Evolutionary conservation across 106 monocot genomes (phyloP).

Genomic region (Ottelia alismoides): DNA sequence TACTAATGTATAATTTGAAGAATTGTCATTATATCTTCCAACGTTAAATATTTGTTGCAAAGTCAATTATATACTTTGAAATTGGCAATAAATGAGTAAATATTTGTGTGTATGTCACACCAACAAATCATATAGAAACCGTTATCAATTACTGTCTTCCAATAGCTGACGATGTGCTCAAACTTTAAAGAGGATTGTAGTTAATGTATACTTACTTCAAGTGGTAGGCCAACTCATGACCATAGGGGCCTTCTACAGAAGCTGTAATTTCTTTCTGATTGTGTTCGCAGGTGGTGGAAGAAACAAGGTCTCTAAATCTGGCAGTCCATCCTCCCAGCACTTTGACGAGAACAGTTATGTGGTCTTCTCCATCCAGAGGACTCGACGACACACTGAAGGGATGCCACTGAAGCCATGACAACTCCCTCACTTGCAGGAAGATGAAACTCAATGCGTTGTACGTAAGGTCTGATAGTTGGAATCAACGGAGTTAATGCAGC

Average conservation of each 20-base stretch:
- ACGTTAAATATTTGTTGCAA: too few relatives aligned
- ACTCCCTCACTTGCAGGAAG: slow-evolving; percentile 75
- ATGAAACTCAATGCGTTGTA: slow-evolving; percentile 87
- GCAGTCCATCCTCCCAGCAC: slow-evolving; percentile 87
- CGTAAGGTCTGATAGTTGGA: slow-evolving; percentile 31
- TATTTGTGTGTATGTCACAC: too few relatives aligned
- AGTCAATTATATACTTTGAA: too few relatives aligned
- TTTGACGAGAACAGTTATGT: slow-evolving; percentile 75
- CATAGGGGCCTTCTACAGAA: slow-evolving; percentile 89
- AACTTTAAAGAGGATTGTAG: background rate
- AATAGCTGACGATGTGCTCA: too few relatives aligned
- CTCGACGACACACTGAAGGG: slow-evolving; percentile 96
- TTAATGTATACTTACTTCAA: slow-evolving; percentile 36
- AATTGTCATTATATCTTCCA: too few relatives aligned
- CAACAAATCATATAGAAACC: too few relatives aligned
- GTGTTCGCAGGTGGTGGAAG: background rate
- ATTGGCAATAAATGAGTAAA: too few relatives aligned
- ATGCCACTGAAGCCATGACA: slow-evolving; percentile 88
- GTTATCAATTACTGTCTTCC: too few relatives aligned
- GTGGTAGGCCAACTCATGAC: slow-evolving; percentile 83
- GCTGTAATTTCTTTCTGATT: too few relatives aligned
- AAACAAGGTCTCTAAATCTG: slow-evolving; percentile 35
- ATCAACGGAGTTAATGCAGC: too few relatives aligned
- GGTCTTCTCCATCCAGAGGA: slow-evolving; percentile 69
- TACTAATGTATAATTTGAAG: background rate